Evolutionary conservation across 202 grass and related monocot species (phyloP).

Genomic region (Zoysia matrella): DNA sequence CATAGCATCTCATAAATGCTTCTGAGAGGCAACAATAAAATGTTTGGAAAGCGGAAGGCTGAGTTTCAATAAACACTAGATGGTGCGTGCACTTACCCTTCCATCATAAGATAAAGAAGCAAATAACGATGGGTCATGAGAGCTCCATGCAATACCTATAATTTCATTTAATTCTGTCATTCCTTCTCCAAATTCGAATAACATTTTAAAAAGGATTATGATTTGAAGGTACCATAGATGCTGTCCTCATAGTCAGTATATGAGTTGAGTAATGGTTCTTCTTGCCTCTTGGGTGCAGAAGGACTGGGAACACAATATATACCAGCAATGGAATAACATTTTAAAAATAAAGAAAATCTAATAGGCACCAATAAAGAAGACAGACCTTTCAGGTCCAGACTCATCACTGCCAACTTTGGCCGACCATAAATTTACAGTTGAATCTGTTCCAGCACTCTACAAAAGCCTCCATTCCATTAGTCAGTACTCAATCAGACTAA

Average conservation of each 20-base stretch:
- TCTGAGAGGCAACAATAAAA: constrained; percentile 25
- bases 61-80: constrained; percentile 17
- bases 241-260: constrained; percentile 99
- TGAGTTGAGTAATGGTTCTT: constrained; percentile 83
- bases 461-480: constrained; percentile 17
- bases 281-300: constrained; percentile 52
- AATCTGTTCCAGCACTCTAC: too few species aligned
- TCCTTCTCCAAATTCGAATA: too few species aligned
- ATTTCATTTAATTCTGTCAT: too few species aligned
- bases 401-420: too few species aligned
- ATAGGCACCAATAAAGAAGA: too few species aligned
- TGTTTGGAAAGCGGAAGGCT: constrained; percentile 25
- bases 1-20: constrained; percentile 35
- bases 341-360: constrained; percentile 2
- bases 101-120: constrained; percentile 98
- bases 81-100: constrained; percentile 58
- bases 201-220: too few species aligned
- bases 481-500: constrained; percentile 38
- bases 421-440: too few species aligned
- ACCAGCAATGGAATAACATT: constrained; percentile 33
- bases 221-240: constrained; percentile 22
- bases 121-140: constrained; percentile 81
- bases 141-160: constrained; percentile 90
- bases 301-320: constrained; percentile 53
- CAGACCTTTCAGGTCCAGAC: too few species aligned